These are phyloP conservation scores for Fusarium coffeatum DNA, from an alignment of 2,329 filamentous ascomycete species.

Conservation along the genomic window DNA sequence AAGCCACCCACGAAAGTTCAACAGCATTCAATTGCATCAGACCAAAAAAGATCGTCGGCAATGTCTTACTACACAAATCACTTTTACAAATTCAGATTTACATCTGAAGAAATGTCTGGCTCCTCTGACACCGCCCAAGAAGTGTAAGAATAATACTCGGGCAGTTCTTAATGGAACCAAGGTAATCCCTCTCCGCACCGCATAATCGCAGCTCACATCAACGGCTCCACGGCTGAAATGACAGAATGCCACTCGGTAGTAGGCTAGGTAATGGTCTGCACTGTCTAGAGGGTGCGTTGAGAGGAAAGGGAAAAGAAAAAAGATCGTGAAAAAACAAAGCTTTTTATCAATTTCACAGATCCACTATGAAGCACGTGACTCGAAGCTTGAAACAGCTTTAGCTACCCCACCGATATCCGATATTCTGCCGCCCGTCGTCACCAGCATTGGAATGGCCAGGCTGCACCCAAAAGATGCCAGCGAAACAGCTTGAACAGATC, in stretches of 20 bases:
- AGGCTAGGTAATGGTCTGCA: constrained; percentile 77
- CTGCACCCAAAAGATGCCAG: constrained; percentile 46
- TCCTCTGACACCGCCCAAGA: constrained; percentile 58
- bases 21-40: neutral
- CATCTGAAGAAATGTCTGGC: constrained; percentile 49
- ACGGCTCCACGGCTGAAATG: constrained; percentile 66
- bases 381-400: neutral
- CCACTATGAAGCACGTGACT: constrained; percentile 33
- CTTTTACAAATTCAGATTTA: neutral
- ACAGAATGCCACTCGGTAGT: constrained; percentile 76
- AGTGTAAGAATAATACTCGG: constrained; percentile 57
- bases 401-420: constrained; percentile 44
- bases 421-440: constrained; percentile 40
- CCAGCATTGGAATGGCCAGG: constrained; percentile 35
- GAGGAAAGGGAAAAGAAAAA: constrained; percentile 48
- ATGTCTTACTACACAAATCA: constrained; percentile 7
- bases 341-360: constrained; percentile 19
- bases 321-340: constrained; percentile 4
- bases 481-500: constrained; percentile 36
- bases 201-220: constrained; percentile 73
- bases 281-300: constrained; percentile 87
- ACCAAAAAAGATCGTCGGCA: neutral
- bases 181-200: constrained; percentile 63
- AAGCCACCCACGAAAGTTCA: constrained; percentile 1
- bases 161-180: constrained; percentile 69